A percentile compares a stretch with the other conserved stretches of the same genome.
phyloP scores from a whole-genome alignment of 164 flowering plant species.

The Tetracentron sinense region DNA sequence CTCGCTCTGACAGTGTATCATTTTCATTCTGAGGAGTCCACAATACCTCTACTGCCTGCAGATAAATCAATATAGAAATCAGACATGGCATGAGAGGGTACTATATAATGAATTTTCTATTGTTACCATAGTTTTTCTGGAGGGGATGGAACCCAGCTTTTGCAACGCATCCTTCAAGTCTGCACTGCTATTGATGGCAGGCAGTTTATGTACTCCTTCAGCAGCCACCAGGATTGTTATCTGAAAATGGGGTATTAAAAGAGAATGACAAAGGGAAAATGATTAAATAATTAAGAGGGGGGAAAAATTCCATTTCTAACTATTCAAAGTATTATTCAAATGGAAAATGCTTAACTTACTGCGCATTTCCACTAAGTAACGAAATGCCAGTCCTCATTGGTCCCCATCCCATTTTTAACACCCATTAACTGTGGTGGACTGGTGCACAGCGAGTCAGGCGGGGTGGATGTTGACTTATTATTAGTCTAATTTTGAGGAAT shows the following conservation, averaged over 20 bases:
- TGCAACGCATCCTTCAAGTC: conserved; percentile 89
- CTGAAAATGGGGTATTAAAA: conserved; percentile 30
- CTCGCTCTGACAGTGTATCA: conserved; percentile 76
- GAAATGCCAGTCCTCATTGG: no score
- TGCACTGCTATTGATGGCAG: conserved; percentile 61
- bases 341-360: no score
- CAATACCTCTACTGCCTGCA: conserved; percentile 91
- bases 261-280: not conserved
- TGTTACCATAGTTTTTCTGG: conserved; percentile 63
- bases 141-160: conserved; percentile 78
- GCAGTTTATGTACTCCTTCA: conserved; percentile 71
- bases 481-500: no score
- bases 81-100: not conserved
- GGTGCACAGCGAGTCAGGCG: no score
- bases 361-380: no score
- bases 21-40: conserved; percentile 97
- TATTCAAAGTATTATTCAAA: no score
- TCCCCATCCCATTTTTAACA: no score
- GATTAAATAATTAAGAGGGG: no score
- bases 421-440: no score
- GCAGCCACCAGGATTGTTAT: conserved; percentile 91
- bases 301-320: no score
- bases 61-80: conserved; percentile 6
- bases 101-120: not conserved
- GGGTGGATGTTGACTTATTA: no score